A percentile compares a stretch with the other conserved stretches of the same genome.
Evolutionary conservation across 139 green algal species (phyloP).

Genomic region (Chlorella ohadii): DNA sequence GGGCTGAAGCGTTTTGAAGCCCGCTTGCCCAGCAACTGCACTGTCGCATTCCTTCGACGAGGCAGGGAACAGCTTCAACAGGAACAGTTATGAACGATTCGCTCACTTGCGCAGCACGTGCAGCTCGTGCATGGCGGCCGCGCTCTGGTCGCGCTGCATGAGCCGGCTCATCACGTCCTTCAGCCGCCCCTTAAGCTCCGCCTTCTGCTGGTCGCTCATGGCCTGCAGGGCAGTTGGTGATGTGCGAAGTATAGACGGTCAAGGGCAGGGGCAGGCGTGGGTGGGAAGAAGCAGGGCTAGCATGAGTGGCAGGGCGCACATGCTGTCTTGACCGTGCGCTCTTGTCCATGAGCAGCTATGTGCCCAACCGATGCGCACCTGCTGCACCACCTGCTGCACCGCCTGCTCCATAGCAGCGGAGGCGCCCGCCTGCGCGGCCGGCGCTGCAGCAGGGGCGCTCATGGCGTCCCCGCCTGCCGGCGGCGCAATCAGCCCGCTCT

Average conservation of each 20-base stretch:
- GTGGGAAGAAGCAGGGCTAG: too few relatives aligned
- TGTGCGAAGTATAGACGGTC: too few relatives aligned
- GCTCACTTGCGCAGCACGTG: conserved; percentile 31
- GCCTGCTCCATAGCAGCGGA: not conserved
- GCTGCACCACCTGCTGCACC: too few relatives aligned
- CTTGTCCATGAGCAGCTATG: too few relatives aligned
- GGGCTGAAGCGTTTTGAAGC: too few relatives aligned
- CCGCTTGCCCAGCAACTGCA: too few relatives aligned
- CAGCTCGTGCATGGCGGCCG: conserved; percentile 40
- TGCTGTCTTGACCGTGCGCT: too few relatives aligned
- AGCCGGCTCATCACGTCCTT: conserved; percentile 48
- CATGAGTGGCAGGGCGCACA: too few relatives aligned
- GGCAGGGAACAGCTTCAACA: too few relatives aligned
- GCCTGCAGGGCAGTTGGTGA: not conserved
- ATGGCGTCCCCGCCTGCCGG: not conserved
- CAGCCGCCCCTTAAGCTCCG: conserved; percentile 41
- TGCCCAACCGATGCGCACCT: too few relatives aligned
- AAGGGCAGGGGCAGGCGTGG: too few relatives aligned
- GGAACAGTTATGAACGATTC: not conserved
- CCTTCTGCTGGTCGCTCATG: conserved; percentile 27
- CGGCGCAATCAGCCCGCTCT: conserved; percentile 21
- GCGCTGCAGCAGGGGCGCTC: not conserved
- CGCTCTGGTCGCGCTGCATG: conserved; percentile 38
- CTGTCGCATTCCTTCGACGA: too few relatives aligned
- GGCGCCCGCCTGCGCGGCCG: not conserved